These are phyloP conservation scores for Eucommia ulmoides DNA, from an alignment of 257 asterid species.

Conservation along the genomic window DNA sequence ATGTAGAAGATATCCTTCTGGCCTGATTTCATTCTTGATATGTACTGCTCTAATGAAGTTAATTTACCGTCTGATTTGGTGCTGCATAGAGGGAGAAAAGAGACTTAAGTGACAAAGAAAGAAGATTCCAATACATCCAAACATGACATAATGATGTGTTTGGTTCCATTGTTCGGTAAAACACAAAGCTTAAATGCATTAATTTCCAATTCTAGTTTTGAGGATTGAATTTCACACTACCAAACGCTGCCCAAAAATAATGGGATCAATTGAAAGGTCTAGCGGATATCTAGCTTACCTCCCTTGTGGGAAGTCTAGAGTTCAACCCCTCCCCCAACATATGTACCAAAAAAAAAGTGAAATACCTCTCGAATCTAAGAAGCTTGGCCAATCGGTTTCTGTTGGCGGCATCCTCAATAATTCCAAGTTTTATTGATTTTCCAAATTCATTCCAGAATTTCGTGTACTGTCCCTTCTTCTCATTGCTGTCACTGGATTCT, in stretches of 20 bases:
- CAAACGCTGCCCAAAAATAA: too few relatives aligned
- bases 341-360: not conserved
- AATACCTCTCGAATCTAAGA: conserved; percentile 82
- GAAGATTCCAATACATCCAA: too few relatives aligned
- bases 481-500: conserved; percentile 60
- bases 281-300: too few relatives aligned
- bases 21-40: conserved; percentile 84
- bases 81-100: conserved; percentile 23
- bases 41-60: conserved; percentile 84
- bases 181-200: too few relatives aligned
- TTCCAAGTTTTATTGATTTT: conserved; percentile 88
- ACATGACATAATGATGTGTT: too few relatives aligned
- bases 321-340: not conserved
- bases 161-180: too few relatives aligned
- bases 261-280: too few relatives aligned
- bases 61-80: conserved; percentile 86
- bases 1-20: conserved; percentile 95
- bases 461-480: conserved; percentile 78
- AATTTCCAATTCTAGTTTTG: too few relatives aligned
- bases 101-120: not conserved
- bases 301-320: too few relatives aligned
- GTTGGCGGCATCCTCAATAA: conserved; percentile 80
- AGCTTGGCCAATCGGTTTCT: conserved; percentile 84
- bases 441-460: conserved; percentile 95
- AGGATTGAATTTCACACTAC: too few relatives aligned